Evolutionary conservation across 2,329 filamentous ascomycete genomes (phyloP).

Genomic region (Ilyonectria robusta): DNA sequence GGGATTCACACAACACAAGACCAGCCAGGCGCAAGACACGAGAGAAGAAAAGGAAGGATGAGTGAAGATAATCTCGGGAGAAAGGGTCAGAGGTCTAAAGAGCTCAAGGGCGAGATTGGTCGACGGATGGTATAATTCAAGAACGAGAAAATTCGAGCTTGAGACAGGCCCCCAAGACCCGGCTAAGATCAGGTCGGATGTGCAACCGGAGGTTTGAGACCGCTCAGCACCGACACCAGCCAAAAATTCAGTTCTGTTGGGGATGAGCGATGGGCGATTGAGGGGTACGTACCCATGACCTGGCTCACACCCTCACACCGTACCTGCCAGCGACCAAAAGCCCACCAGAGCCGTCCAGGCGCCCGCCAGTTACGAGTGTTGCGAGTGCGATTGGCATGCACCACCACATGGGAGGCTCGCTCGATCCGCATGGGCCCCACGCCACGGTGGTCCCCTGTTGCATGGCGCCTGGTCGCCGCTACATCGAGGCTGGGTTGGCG

Average conservation of each 20-base stretch:
- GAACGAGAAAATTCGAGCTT: constrained; percentile 45
- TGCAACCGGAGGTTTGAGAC: constrained; percentile 41
- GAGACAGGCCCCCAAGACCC: constrained; percentile 37
- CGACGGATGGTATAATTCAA: constrained; percentile 50
- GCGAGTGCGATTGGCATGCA: constrained; percentile 46
- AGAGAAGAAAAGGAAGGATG: constrained; percentile 38
- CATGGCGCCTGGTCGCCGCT: constrained; percentile 30
- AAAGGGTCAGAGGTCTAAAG: constrained; percentile 44
- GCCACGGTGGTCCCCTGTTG: constrained; percentile 36
- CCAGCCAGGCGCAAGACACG: constrained; percentile 46
- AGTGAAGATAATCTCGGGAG: constrained; percentile 49
- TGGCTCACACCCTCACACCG: constrained; percentile 30
- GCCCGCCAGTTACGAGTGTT: constrained; percentile 42
- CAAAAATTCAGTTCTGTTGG: constrained; percentile 60
- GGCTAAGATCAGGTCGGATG: constrained; percentile 41
- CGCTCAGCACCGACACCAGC: constrained; percentile 48
- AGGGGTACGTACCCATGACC: constrained; percentile 49
- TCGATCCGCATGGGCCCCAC: constrained; percentile 48
- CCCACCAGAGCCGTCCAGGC: constrained; percentile 9
- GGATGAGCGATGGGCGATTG: constrained; percentile 49
- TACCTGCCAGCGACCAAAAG: constrained; percentile 9
- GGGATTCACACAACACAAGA: constrained; percentile 45
- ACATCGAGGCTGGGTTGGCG: constrained; percentile 26
- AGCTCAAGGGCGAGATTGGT: constrained; percentile 43
- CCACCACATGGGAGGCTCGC: constrained; percentile 46